Conservation (phyloP, 2,329 filamentous ascomycete genomes). For the Aspergillus luchuensis region DNA sequence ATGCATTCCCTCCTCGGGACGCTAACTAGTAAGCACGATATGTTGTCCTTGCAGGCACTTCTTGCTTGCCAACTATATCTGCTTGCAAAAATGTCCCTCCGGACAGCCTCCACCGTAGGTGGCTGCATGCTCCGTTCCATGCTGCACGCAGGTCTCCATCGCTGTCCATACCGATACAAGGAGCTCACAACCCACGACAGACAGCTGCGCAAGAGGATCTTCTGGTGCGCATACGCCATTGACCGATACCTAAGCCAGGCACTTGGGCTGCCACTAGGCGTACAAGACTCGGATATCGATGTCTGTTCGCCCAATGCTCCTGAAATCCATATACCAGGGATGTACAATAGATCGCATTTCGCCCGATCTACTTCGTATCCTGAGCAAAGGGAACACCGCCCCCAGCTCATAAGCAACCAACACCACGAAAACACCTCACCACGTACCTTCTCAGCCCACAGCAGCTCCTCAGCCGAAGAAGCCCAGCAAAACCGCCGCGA, state of each 20-base stretch:
- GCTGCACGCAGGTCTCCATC: slow-evolving; percentile 54
- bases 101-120: slow-evolving; percentile 52
- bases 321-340: slow-evolving; percentile 40
- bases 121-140: slow-evolving; percentile 52
- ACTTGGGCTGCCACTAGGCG: slow-evolving; percentile 43
- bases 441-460: background rate
- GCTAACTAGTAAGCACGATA: slow-evolving; percentile 47
- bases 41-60: slow-evolving; percentile 52
- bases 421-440: slow-evolving; percentile 16
- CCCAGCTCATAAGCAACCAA: background rate
- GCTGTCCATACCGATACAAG: slow-evolving; percentile 55
- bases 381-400: background rate
- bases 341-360: slow-evolving; percentile 11
- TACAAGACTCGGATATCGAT: slow-evolving; percentile 47
- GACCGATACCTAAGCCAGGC: slow-evolving; percentile 46
- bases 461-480: slow-evolving; percentile 8
- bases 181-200: slow-evolving; percentile 47
- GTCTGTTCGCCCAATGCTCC: slow-evolving; percentile 51
- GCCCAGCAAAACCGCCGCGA: slow-evolving; percentile 29
- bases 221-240: slow-evolving; percentile 47
- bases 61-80: slow-evolving; percentile 54
- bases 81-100: slow-evolving; percentile 51
- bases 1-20: slow-evolving; percentile 42
- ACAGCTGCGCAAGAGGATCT: slow-evolving; percentile 45
- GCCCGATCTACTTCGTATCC: background rate